Base-by-base conservation (phyloP, 2,329 filamentous ascomycete genomes). In the Arthrinium phaeospermum region DNA sequence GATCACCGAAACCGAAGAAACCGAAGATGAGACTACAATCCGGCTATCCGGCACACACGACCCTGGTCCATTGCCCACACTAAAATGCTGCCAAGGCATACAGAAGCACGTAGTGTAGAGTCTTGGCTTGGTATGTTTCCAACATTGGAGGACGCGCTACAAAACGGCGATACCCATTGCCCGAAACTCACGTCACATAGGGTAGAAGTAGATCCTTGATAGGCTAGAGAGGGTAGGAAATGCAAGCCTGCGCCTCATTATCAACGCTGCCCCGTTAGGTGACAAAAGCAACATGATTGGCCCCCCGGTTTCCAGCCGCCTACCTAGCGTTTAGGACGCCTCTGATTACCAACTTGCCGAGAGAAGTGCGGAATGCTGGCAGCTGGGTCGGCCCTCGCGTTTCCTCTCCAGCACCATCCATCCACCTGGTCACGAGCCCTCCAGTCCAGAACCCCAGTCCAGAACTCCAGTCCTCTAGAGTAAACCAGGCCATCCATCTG, bases 11-110 rank as follows among this genome's bases (percentile, higher is more conserved):
- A 61, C 53, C 53, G 53, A 61, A 61, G 27, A 30, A 41, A 41
- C 37, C 37, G 37, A 41, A 41, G 30, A 64, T 64, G 30, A 64
- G 34, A 57, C 46, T 57, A 53, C 68, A 57, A 53, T 27, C 46
- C 68, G 68, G 68, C 68, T 70, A 70, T 70, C 68, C 68, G 68
- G 68, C 68, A 70, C 68, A 70, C 19, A n/a, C 67, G 30, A 70
- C 22, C 37, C 68, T 70, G 47, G 68, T 27, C 30, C 47, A 44
- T 41, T 19, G 68, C 37, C 68, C 37, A 51, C 68, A 57, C 68
- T 53, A 70, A 70, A 8, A 13, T 16, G 24, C n/a, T 14, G 68
- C 68, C 68, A 70, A 70, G 68, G 30, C 19, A 24, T 49, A 14
- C 47, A 51, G 68, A 57, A 57, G 68, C 68, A 61, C 34, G 47